Percentiles rank a stretch among this genome's conserved stretches.
phyloP scores from a whole-genome alignment of 2,329 filamentous ascomycete genomes.

The Alternaria gaisen region DNA sequence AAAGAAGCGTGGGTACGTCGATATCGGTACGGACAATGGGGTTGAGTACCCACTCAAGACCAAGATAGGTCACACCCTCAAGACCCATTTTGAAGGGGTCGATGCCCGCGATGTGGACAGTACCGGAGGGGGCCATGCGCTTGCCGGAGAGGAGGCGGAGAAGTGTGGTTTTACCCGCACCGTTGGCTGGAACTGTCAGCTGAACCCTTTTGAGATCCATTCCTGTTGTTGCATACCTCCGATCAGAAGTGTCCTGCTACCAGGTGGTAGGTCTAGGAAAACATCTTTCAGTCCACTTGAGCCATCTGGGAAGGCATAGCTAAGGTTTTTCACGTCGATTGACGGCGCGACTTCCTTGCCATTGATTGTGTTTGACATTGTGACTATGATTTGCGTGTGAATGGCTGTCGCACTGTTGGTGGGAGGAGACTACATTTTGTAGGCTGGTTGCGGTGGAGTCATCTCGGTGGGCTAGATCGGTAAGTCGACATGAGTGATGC shows the following conservation, averaged over 20 bases:
- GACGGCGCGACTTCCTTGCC: conserved; percentile 58
- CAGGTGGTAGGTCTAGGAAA: conserved; percentile 77
- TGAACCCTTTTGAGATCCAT: background rate
- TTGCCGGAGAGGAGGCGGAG: conserved; percentile 94
- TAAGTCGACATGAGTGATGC: conserved; percentile 18
- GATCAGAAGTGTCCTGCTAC: conserved; percentile 88
- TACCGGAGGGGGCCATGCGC: conserved; percentile 80
- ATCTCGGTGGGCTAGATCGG: conserved; percentile 8
- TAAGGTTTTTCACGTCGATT: conserved; percentile 78
- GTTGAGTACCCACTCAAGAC: conserved; percentile 97
- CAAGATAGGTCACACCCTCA: conserved; percentile 95
- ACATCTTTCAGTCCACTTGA: conserved; percentile 80
- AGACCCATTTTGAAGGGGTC: conserved; percentile 92
- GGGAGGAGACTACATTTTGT: conserved; percentile 27
- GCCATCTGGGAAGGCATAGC: conserved; percentile 88
- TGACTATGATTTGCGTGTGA: background rate
- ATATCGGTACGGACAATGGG: conserved; percentile 96
- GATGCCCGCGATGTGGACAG: conserved; percentile 79
- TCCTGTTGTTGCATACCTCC: conserved; percentile 66
- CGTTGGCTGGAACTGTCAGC: conserved; percentile 71
- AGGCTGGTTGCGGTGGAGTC: conserved; percentile 16
- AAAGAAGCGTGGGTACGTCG: conserved; percentile 83
- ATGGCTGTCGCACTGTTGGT: background rate
- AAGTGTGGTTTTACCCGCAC: conserved; percentile 95
- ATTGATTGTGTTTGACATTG: conserved; percentile 34